Evolutionary conservation across 2,329 filamentous ascomycete genomes (phyloP).

Genomic region (Claviceps lovelessii): DNA sequence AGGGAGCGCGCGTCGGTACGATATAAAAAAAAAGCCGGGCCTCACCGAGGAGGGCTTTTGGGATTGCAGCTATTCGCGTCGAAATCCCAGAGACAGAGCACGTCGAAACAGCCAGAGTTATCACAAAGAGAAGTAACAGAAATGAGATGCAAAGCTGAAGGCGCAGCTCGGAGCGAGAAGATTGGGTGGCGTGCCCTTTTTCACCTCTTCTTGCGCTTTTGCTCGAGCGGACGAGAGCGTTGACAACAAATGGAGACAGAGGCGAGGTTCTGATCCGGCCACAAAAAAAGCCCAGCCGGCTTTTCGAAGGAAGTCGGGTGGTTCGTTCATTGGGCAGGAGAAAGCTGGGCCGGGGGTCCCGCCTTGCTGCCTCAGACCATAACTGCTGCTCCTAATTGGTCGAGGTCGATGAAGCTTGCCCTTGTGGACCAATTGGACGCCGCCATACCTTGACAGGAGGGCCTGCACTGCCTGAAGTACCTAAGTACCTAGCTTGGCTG

Average conservation of each 20-base stretch:
- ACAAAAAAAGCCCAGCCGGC: constrained; percentile 13
- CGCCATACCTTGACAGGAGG: constrained; percentile 7
- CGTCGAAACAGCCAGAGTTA: neutral
- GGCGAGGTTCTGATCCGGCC: constrained; percentile 13
- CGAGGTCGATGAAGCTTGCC: constrained; percentile 10
- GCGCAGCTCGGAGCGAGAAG: constrained; percentile 9
- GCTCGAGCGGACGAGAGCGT: constrained; percentile 1
- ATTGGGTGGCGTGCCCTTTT: constrained; percentile 16
- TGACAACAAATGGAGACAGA: neutral
- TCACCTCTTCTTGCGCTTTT: constrained; percentile 8
- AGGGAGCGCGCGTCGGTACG: neutral
- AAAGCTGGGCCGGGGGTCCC: neutral
- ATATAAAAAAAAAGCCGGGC: neutral
- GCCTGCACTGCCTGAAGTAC: neutral
- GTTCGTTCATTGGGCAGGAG: neutral
- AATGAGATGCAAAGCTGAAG: constrained; percentile 1
- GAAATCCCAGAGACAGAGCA: neutral
- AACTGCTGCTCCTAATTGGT: constrained; percentile 18
- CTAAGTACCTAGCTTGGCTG: neutral
- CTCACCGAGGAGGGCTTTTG: neutral
- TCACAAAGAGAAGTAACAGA: constrained; percentile 5
- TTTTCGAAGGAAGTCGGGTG: constrained; percentile 11
- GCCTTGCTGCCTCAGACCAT: constrained; percentile 23
- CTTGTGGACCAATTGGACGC: constrained; percentile 16
- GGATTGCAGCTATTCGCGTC: neutral